These are phyloP conservation scores for Backusella tarrabulga DNA, from an alignment of 192 early-diverging fungal species.

Conservation along the genomic window DNA sequence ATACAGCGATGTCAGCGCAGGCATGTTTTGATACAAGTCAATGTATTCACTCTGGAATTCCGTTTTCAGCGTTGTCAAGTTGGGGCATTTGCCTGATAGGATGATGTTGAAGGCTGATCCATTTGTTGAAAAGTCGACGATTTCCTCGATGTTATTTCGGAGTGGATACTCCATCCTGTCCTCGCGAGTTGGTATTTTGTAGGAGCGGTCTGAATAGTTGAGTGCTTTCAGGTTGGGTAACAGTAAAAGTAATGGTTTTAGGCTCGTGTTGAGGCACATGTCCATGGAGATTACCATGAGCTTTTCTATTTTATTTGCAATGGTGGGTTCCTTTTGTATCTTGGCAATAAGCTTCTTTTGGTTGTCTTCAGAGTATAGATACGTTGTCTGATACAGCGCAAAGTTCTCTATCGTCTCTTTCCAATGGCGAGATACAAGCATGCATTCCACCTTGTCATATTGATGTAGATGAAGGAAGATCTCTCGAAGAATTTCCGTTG, in stretches of 20 bases:
- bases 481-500: not conserved
- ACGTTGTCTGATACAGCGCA: not conserved
- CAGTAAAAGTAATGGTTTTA: not conserved
- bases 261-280: not conserved
- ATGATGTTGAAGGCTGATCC: not conserved
- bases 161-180: not conserved
- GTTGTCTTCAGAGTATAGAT: not conserved
- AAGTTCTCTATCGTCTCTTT: not conserved
- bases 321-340: not conserved
- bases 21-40: not conserved
- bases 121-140: not conserved
- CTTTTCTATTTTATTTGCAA: not conserved
- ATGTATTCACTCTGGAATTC: not conserved
- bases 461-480: not conserved
- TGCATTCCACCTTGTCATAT: not conserved
- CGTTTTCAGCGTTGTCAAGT: not conserved
- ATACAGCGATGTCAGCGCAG: not conserved
- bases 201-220: not conserved
- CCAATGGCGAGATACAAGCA: not conserved
- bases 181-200: not conserved
- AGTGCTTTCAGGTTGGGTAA: not conserved
- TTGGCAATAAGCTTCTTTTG: not conserved
- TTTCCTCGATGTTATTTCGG: not conserved
- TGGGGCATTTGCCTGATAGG: not conserved
- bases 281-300: not conserved